phyloP scores from a whole-genome alignment of 306 rosid species.

The Cicer cuneatum region DNA sequence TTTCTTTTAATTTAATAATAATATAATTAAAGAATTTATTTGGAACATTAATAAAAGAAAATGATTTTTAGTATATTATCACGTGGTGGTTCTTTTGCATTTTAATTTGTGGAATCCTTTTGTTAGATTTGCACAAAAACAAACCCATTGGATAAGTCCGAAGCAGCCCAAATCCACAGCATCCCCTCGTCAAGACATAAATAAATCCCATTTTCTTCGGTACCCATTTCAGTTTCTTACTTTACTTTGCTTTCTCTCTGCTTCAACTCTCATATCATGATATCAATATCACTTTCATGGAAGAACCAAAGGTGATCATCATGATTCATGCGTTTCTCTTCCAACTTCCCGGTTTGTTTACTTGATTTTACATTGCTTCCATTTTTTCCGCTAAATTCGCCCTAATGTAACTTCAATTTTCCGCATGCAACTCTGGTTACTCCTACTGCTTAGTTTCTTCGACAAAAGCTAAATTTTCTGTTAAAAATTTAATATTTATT shows the following conservation, averaged over 20 bases:
- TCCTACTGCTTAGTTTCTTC: conserved; percentile 12
- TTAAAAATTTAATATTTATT: neutral
- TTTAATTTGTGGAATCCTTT: too few relatives aligned
- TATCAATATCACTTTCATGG: neutral
- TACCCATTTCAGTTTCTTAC: neutral
- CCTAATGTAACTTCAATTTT: conserved; percentile 6
- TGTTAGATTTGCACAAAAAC: conserved; percentile 11
- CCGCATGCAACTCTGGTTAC: conserved; percentile 1
- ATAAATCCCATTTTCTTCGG: neutral
- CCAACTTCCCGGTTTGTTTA: conserved; percentile 31
- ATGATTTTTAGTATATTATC: too few relatives aligned
- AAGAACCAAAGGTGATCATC: neutral
- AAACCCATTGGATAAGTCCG: conserved; percentile 38
- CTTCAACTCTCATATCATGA: neutral
- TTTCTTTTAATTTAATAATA: too few relatives aligned
- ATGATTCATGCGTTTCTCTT: conserved; percentile 17
- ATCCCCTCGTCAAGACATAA: neutral
- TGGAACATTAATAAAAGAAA: too few relatives aligned
- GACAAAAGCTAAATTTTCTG: neutral
- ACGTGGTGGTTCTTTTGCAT: too few relatives aligned
- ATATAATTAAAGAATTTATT: too few relatives aligned
- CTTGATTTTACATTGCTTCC: conserved; percentile 15
- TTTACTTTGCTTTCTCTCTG: conserved; percentile 27
- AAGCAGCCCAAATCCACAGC: neutral
- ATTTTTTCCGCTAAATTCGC: conserved; percentile 27